Evolutionary conservation across 1,139 yeast species (phyloP).

Genomic region (Debaryomycetaceae sp.): DNA sequence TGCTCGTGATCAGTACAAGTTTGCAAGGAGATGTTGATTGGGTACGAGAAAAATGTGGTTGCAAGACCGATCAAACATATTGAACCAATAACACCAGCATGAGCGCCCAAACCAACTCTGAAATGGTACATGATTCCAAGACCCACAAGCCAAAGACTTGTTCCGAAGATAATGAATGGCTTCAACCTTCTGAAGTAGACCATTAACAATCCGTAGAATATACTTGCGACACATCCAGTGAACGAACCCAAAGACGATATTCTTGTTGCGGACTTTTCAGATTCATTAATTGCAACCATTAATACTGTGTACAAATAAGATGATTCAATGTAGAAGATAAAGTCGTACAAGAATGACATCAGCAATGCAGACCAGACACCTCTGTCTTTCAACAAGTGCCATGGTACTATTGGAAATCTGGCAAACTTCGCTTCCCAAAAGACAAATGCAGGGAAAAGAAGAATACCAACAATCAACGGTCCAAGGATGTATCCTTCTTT

Average conservation of each 20-base stretch:
- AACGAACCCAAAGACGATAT: constrained; percentile 30
- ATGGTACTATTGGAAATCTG: constrained; percentile 30
- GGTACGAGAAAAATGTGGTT: constrained; percentile 33
- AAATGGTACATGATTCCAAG: constrained; percentile 32
- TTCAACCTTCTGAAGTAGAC: constrained; percentile 29
- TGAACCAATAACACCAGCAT: constrained; percentile 34
- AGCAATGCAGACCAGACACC: constrained; percentile 32
- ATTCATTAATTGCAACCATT: constrained; percentile 30
- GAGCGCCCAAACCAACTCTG: constrained; percentile 25
- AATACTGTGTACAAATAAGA: constrained; percentile 34
- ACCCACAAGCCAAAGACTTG: constrained; percentile 31
- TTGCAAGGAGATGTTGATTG: constrained; percentile 29
- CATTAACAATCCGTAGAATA: constrained; percentile 29
- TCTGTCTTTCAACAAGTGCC: constrained; percentile 30
- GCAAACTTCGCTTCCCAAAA: constrained; percentile 31
- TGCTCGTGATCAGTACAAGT: constrained; percentile 33
- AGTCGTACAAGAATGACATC: constrained; percentile 27
- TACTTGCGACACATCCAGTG: constrained; percentile 29
- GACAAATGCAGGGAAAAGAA: constrained; percentile 28
- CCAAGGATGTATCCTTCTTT: constrained; percentile 26
- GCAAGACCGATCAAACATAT: constrained; percentile 32
- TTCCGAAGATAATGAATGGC: constrained; percentile 30
- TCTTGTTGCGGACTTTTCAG: constrained; percentile 31
- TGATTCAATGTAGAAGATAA: constrained; percentile 27
- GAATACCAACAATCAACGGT: constrained; percentile 33